phyloP scores from a whole-genome alignment of 139 green algal species.

The Spirogloea muscicola region DNA sequence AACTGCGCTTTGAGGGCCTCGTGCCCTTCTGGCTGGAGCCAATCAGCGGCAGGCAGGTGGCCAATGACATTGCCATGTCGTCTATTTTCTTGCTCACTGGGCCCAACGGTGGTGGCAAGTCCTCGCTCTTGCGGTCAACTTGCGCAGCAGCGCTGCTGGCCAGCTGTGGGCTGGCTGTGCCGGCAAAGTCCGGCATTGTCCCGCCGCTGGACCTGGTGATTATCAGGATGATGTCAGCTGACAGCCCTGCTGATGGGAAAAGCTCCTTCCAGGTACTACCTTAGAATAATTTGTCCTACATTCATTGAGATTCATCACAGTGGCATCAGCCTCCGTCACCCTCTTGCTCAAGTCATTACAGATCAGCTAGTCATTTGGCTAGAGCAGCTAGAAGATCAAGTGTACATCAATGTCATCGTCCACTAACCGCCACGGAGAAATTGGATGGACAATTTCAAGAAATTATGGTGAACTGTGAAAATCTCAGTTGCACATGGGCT shows the following conservation, averaged over 20 bases:
- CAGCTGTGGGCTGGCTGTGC: slow-evolving; percentile 71
- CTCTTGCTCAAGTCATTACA: neutral
- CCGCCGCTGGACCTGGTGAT: slow-evolving; percentile 72
- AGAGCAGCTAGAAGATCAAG: neutral
- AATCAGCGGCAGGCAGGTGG: neutral
- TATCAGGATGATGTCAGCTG: slow-evolving; percentile 72
- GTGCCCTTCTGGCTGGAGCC: slow-evolving; percentile 36
- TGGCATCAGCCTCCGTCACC: neutral
- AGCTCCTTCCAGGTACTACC: slow-evolving; percentile 65
- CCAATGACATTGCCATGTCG: slow-evolving; percentile 13
- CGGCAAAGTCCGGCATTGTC: slow-evolving; percentile 47
- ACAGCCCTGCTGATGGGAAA: slow-evolving; percentile 72
- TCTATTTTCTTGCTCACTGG: slow-evolving; percentile 39
- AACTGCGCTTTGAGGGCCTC: slow-evolving; percentile 18
- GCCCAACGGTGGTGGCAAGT: slow-evolving; percentile 74
- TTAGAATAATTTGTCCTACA: neutral
- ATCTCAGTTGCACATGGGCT: neutral
- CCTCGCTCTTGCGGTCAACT: slow-evolving; percentile 73
- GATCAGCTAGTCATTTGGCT: neutral
- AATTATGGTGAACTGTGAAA: too few species aligned
- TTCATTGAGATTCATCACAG: neutral
- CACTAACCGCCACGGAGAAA: neutral
- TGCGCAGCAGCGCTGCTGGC: slow-evolving; percentile 73
- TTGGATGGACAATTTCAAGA: too few species aligned
- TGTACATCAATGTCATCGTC: neutral